Evolutionary conservation across 148 eudicot genomes (phyloP).

Genomic region (Silene conica): DNA sequence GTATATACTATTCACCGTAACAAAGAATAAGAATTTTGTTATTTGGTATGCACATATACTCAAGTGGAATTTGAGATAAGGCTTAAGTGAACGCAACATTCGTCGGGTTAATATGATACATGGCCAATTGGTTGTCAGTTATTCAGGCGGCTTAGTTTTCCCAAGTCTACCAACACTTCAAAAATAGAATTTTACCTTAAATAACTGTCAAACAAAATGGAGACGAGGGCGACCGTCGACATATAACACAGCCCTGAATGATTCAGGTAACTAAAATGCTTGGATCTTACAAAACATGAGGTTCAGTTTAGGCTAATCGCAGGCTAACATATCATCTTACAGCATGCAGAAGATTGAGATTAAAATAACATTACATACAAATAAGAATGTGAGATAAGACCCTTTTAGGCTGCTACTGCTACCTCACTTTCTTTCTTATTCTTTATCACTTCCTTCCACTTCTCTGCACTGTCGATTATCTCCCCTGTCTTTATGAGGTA

Average conservation of each 20-base stretch:
- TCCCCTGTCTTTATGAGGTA: conserved; percentile 97
- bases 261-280: conserved; percentile 10
- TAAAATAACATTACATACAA: conserved; percentile 19
- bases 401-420: conserved; percentile 38
- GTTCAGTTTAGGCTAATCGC: conserved; percentile 17
- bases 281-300: background rate
- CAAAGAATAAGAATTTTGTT: no score
- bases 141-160: no score
- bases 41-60: no score
- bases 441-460: conserved; percentile 66
- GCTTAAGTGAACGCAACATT: no score
- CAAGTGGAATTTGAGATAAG: no score
- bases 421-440: conserved; percentile 61
- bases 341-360: conserved; percentile 1
- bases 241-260: background rate
- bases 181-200: no score
- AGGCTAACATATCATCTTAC: conserved; percentile 24
- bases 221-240: background rate
- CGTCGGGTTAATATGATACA: no score
- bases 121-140: no score
- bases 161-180: no score
- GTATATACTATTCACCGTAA: no score
- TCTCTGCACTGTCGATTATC: conserved; percentile 79
- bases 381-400: background rate
- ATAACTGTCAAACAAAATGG: background rate